These are phyloP conservation scores for Silene noctiflora DNA, from an alignment of 179 eudicot species.

Conservation along the genomic window DNA sequence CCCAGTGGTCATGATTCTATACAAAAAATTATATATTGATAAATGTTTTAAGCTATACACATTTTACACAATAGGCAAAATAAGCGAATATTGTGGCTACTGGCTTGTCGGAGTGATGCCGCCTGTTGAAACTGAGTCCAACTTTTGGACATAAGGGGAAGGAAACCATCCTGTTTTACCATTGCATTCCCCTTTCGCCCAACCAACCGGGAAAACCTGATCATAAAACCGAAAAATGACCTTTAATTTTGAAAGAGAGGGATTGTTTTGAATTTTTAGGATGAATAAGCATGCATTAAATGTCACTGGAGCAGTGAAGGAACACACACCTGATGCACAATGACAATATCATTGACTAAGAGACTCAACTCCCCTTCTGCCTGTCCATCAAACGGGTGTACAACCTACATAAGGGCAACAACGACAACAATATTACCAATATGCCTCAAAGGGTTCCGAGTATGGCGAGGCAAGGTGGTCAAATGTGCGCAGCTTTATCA, in stretches of 20 bases:
- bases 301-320: slow-evolving; percentile 4
- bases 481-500: too few relatives aligned
- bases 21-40: slow-evolving; percentile 5
- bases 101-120: slow-evolving; percentile 17
- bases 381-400: slow-evolving; percentile 79
- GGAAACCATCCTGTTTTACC: slow-evolving; percentile 84
- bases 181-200: slow-evolving; percentile 83
- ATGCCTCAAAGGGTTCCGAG: too few relatives aligned
- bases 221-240: neutral
- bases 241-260: slow-evolving; percentile 5
- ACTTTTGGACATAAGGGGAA: slow-evolving; percentile 59
- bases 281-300: too few relatives aligned
- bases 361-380: slow-evolving; percentile 73
- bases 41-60: slow-evolving; percentile 19
- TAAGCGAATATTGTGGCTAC: neutral
- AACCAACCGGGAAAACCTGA: slow-evolving; percentile 69
- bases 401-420: slow-evolving; percentile 38
- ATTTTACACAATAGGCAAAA: slow-evolving; percentile 7
- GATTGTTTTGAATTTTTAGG: neutral
- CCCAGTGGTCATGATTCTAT: slow-evolving; percentile 4
- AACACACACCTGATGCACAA: slow-evolving; percentile 57
- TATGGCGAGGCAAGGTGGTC: too few relatives aligned
- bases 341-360: slow-evolving; percentile 51
- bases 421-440: neutral
- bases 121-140: slow-evolving; percentile 29